phyloP scores from a whole-genome alignment of 2,329 filamentous ascomycete species.

The Aureobasidium namibiae region DNA sequence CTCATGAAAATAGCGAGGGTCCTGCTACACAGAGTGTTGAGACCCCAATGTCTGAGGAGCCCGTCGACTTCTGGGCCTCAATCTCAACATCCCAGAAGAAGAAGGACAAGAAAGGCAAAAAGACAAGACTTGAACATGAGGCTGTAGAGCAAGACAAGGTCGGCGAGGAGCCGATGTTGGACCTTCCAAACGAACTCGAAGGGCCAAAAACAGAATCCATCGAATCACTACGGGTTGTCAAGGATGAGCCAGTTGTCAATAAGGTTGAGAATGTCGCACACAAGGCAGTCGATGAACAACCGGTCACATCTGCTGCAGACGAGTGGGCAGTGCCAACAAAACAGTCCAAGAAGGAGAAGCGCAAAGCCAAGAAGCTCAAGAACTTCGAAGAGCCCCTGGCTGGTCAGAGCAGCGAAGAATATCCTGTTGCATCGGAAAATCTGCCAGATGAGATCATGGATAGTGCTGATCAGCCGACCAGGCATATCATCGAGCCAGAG shows the following conservation, averaged over 20 bases:
- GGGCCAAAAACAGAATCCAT: neutral
- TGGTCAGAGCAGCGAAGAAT: neutral
- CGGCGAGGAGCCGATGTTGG: neutral
- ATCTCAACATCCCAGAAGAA: constrained; percentile 16
- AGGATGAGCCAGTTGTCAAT: neutral
- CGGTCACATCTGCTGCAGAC: neutral
- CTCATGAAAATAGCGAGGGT: neutral
- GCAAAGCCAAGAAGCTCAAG: constrained; percentile 10
- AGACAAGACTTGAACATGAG: neutral
- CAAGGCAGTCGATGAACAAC: neutral
- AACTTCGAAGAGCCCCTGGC: neutral
- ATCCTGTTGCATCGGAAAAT: neutral
- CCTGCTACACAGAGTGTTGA: neutral
- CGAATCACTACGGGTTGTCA: neutral
- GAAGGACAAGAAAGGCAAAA: constrained; percentile 10
- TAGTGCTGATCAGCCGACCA: neutral
- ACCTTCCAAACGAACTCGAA: neutral
- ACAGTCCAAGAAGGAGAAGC: constrained; percentile 13
- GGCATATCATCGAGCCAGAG: neutral
- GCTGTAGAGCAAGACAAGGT: too few species aligned
- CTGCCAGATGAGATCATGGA: neutral
- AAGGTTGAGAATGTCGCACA: neutral
- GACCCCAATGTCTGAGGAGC: neutral
- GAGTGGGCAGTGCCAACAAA: neutral
- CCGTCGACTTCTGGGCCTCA: neutral